A percentile compares a stretch with the other conserved stretches of the same genome.
Evolutionary conservation across 768 basidiomycete species (phyloP).

Genomic region (Boletus tomentosulus): DNA sequence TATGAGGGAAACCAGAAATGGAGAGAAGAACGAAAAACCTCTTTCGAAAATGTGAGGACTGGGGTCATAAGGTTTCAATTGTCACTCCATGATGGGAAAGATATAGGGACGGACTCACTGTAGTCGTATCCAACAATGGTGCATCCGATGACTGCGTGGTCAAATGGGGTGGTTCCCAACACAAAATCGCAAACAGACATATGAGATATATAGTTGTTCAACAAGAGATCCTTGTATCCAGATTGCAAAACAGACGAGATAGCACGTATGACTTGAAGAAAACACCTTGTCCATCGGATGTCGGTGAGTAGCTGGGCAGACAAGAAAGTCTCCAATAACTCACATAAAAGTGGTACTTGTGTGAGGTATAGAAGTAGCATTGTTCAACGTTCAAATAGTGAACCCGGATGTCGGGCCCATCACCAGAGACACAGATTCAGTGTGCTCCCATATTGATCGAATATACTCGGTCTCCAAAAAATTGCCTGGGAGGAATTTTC

Average conservation of each 20-base stretch:
- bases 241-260: background rate
- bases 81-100: too few relatives aligned
- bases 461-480: background rate
- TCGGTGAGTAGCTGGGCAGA: background rate
- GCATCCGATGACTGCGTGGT: background rate
- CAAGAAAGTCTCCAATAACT: background rate
- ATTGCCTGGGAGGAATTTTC: background rate
- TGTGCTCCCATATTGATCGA: background rate
- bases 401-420: background rate
- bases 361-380: background rate
- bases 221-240: background rate
- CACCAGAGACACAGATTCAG: background rate
- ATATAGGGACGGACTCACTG: background rate
- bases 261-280: background rate
- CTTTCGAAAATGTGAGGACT: conserved; percentile 6
- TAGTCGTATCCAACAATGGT: conserved; percentile 6
- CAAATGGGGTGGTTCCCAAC: background rate
- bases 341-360: background rate
- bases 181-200: background rate
- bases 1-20: background rate
- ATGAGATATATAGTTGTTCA: background rate
- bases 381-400: background rate
- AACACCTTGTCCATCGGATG: background rate
- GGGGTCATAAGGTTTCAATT: conserved; percentile 19
- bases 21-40: background rate